Conservation (phyloP, 2,329 filamentous ascomycete species). For the Pyrenochaeta sp. region DNA sequence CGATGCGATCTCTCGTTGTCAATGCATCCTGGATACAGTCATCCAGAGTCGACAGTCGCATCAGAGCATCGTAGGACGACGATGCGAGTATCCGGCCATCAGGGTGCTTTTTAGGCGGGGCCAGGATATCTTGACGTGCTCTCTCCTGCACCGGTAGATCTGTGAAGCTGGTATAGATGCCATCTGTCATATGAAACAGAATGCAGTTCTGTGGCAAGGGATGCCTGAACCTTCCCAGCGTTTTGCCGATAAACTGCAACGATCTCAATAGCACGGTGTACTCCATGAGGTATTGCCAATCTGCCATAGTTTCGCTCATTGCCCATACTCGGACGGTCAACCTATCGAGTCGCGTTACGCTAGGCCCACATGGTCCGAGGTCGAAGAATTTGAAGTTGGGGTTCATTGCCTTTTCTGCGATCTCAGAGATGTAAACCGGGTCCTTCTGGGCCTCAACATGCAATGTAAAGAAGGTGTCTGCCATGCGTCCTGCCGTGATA, state of each 20-base stretch:
- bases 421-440: slow-evolving; percentile 90
- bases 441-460: slow-evolving; percentile 71
- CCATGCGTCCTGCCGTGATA: slow-evolving; percentile 74
- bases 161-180: slow-evolving; percentile 78
- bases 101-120: slow-evolving; percentile 50
- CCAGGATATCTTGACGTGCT: slow-evolving; percentile 40
- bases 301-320: slow-evolving; percentile 61
- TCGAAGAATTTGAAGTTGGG: slow-evolving; percentile 90
- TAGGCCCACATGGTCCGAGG: slow-evolving; percentile 68
- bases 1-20: slow-evolving; percentile 75
- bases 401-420: slow-evolving; percentile 82
- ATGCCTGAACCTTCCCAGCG: slow-evolving; percentile 67
- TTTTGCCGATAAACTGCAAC: slow-evolving; percentile 80
- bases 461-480: slow-evolving; percentile 88
- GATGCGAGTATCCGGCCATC: slow-evolving; percentile 65
- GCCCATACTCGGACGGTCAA: slow-evolving; percentile 80
- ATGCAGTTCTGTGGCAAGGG: slow-evolving; percentile 83
- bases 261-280: slow-evolving; percentile 74
- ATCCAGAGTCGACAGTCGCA: slow-evolving; percentile 87
- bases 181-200: slow-evolving; percentile 85
- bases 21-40: slow-evolving; percentile 91
- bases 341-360: slow-evolving; percentile 70
- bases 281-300: slow-evolving; percentile 74
- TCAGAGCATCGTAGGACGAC: slow-evolving; percentile 86
- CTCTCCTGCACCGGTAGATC: slow-evolving; percentile 66